Base-by-base conservation (phyloP, 257 asterid species). In the Gynochthodes officinalis region DNA sequence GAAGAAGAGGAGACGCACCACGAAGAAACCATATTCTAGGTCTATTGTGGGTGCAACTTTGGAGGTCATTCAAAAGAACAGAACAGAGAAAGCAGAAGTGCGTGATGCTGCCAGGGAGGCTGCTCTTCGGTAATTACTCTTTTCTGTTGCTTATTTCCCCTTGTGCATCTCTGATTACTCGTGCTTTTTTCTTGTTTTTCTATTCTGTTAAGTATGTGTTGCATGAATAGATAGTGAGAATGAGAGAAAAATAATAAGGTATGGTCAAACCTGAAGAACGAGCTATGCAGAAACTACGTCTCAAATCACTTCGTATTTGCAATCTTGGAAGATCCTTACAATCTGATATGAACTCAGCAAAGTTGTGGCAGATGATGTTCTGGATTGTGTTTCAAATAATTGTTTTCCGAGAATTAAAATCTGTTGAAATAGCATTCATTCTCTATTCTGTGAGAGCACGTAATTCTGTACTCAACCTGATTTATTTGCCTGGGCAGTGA, bases 51-150 rank as follows among this genome's bases (percentile, higher is more conserved):
- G 86, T 76, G 86, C 86, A 18, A 82, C 86, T 48, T 62, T 79
- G 76, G 86, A 82, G 80, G 84, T 79, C 11, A 82, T 79, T 66
- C 86, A 82, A 67, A 82, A 82, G 84, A 79, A 69, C 48, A 82
- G 86, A 74, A 39, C 82, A 44, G 86, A 82, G 67, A 82, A 80
- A 55, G 80, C 84, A 28, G 84, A 82, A 63, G 86, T 82, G 8
- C 67, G 87, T 9, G 87, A 83, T 77, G 87, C 87, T 64, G 87
- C 84, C 0, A 83, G 87, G 75, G 87, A 83, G 75, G 87, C 87
- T 75, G 87, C 87, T 71, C 82, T 83, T 30, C 82, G 87, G 87
- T 83, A 15, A 0, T 72, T 19, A 28, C 27, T 33, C 21, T 44
- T 27, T 33, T 21, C 0, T 28, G 8, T 28, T 23, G 16, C 5